Conservation (phyloP, 495 filamentous ascomycete species). For the Pseudomonodictys pantanalensis region DNA sequence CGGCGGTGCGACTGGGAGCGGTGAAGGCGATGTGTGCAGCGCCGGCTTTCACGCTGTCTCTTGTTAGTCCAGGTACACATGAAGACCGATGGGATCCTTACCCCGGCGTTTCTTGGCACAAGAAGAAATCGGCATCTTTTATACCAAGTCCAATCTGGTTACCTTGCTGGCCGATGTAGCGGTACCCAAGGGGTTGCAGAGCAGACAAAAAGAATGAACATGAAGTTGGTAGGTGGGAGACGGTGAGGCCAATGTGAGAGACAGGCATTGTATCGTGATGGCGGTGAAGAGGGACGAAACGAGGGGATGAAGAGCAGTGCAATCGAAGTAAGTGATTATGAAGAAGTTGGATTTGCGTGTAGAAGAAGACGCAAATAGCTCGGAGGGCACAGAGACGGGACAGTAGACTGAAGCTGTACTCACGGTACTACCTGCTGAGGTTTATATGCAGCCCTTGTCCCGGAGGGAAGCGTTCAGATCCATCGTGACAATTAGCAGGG, state of each 20-base stretch:
- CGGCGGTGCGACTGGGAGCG: constrained; percentile 52
- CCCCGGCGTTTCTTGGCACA: constrained; percentile 56
- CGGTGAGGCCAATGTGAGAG: constrained; percentile 60
- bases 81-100: constrained; percentile 35
- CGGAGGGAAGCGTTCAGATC: background rate
- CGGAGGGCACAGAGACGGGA: background rate
- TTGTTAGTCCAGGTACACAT: constrained; percentile 13
- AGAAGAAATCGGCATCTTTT: constrained; percentile 57
- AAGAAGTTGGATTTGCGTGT: constrained; percentile 10
- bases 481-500: constrained; percentile 15
- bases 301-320: constrained; percentile 19
- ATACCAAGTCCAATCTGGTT: constrained; percentile 57
- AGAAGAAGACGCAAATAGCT: constrained; percentile 6
- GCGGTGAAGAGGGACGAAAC: constrained; percentile 23
- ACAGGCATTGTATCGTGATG: constrained; percentile 50
- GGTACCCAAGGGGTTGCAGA: constrained; percentile 70
- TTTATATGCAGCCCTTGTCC: constrained; percentile 21
- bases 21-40: constrained; percentile 60
- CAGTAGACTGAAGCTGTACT: background rate
- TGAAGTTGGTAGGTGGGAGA: constrained; percentile 72
- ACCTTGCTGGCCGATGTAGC: constrained; percentile 54
- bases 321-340: background rate
- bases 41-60: constrained; percentile 46
- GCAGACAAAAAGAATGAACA: constrained; percentile 78
- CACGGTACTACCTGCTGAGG: constrained; percentile 4